phyloP scores from a whole-genome alignment of 139 green algal species.

The Deuterostichococcus epilithicus region DNA sequence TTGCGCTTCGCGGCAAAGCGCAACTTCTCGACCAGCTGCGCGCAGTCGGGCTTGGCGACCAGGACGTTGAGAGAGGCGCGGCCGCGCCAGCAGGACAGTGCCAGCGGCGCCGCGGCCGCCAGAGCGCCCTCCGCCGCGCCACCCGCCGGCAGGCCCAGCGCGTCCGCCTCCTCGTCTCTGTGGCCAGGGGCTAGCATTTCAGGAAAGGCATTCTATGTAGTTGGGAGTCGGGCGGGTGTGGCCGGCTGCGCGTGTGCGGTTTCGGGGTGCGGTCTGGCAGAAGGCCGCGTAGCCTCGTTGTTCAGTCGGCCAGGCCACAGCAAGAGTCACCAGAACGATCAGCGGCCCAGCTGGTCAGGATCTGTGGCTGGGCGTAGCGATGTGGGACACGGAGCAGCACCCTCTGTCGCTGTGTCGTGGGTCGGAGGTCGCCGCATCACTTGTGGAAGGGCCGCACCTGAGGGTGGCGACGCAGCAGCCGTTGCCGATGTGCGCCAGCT shows the following conservation, averaged over 20 bases:
- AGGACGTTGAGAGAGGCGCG: conserved; percentile 68
- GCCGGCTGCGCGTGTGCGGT: no score
- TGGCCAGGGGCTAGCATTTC: neutral
- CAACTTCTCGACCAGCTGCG: conserved; percentile 54
- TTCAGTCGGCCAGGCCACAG: neutral
- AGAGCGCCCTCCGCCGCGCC: conserved; percentile 33
- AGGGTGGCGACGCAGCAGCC: conserved; percentile 46
- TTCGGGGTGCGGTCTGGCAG: no score
- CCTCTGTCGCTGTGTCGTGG: no score
- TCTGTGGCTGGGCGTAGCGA: neutral
- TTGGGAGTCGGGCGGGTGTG: no score
- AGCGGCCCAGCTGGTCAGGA: neutral
- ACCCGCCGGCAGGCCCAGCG: conserved; percentile 28
- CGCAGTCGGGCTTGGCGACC: conserved; percentile 70
- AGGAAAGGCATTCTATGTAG: no score
- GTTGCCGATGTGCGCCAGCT: conserved; percentile 24
- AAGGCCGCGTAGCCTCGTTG: no score
- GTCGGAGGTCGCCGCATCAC: neutral
- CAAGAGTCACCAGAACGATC: neutral
- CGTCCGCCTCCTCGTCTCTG: conserved; percentile 43
- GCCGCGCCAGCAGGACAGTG: conserved; percentile 77
- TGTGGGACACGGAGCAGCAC: neutral
- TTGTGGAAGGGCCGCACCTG: neutral
- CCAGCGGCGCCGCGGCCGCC: conserved; percentile 56
- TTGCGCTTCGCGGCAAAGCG: neutral